Conservation (phyloP, 441 rosid species). For the Flueggea neowawraea region DNA sequence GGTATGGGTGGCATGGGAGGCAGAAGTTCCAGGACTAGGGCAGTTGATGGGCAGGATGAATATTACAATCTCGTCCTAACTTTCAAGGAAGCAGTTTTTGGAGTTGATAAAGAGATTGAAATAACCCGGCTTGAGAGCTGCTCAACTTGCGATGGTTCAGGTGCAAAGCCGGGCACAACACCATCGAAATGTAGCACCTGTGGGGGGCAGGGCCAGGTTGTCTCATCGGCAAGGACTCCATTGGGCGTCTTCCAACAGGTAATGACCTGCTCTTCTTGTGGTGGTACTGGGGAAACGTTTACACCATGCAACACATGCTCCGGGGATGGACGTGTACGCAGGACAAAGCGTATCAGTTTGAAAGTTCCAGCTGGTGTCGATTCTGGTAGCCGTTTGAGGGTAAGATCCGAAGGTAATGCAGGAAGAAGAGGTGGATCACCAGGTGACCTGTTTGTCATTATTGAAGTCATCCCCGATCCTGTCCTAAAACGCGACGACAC, state of each 20-base stretch:
- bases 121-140: slow-evolving; percentile 87
- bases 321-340: slow-evolving; percentile 91
- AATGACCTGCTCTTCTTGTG: slow-evolving; percentile 77
- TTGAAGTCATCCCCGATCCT: slow-evolving; percentile 85
- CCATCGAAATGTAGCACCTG: slow-evolving; percentile 83
- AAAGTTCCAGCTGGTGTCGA: slow-evolving; percentile 98
- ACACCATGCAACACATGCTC: slow-evolving; percentile 84
- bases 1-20: slow-evolving; percentile 78
- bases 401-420: slow-evolving; percentile 89
- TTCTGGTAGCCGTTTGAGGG: slow-evolving; percentile 90
- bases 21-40: slow-evolving; percentile 69
- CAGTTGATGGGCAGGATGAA: slow-evolving; percentile 91
- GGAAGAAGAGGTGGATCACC: slow-evolving; percentile 91
- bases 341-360: slow-evolving; percentile 82
- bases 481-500: slow-evolving; percentile 85
- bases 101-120: slow-evolving; percentile 93
- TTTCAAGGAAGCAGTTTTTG: slow-evolving; percentile 96
- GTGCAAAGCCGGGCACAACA: slow-evolving; percentile 84
- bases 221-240: slow-evolving; percentile 90
- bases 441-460: slow-evolving; percentile 84
- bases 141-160: slow-evolving; percentile 84
- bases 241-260: slow-evolving; percentile 98
- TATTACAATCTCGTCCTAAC: slow-evolving; percentile 67
- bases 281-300: slow-evolving; percentile 77
- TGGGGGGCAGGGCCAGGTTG: slow-evolving; percentile 97